Evolutionary conservation across 352 stramenopile species (phyloP).

Genomic region (Globisporangium viniferum): DNA sequence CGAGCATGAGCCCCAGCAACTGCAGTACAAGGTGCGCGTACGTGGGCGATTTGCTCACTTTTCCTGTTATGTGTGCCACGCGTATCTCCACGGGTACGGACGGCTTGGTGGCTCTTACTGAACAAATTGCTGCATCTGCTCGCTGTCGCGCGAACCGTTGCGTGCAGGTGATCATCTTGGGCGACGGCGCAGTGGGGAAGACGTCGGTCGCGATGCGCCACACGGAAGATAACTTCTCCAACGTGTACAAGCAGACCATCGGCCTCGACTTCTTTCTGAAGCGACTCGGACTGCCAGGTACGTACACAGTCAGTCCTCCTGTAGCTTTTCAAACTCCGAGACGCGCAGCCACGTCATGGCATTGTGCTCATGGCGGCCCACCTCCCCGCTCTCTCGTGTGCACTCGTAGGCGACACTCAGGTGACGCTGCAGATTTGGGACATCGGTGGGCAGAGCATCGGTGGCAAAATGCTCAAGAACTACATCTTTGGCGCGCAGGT

Average conservation of each 20-base stretch:
- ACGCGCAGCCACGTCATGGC: too few relatives aligned
- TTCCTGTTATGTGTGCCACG: not conserved
- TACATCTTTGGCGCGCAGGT: conserved; percentile 94
- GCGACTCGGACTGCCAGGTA: conserved; percentile 84
- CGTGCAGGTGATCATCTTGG: conserved; percentile 90
- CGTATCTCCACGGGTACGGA: too few relatives aligned
- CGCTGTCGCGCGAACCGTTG: not conserved
- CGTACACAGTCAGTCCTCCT: too few relatives aligned
- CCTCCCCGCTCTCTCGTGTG: not conserved
- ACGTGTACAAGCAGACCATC: conserved; percentile 95
- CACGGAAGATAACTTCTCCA: conserved; percentile 90
- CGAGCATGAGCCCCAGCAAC: conserved; percentile 74
- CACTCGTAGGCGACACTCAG: conserved; percentile 69
- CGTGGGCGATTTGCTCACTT: not conserved
- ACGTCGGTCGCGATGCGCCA: conserved; percentile 94
- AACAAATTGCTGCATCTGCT: not conserved
- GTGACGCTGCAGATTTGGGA: conserved; percentile 94
- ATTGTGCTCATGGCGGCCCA: not conserved
- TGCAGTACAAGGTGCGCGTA: conserved; percentile 79
- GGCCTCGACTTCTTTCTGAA: conserved; percentile 96
- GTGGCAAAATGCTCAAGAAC: conserved; percentile 85
- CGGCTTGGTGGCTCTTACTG: not conserved
- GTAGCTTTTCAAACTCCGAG: too few relatives aligned
- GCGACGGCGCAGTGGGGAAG: conserved; percentile 93
- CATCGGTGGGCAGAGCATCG: conserved; percentile 92